Evolutionary conservation across 169 alveolate genomes (phyloP).

Genomic region (Plasmodium vivax): DNA sequence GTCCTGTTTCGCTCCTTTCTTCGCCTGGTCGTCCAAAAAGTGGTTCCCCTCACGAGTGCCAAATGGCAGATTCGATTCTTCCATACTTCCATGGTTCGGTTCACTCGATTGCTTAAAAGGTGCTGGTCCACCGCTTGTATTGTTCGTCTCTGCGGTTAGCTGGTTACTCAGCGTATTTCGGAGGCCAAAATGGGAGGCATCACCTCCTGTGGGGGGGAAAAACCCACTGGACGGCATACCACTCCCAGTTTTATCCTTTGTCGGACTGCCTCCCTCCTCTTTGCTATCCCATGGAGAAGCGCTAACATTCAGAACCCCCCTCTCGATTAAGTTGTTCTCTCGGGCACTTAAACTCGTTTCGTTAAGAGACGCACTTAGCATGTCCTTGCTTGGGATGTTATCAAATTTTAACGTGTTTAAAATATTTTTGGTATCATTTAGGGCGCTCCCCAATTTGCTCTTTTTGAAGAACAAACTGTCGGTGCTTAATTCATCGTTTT

Average conservation of each 20-base stretch:
- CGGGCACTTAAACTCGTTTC: not conserved
- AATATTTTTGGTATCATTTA: conserved; percentile 51
- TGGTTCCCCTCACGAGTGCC: not conserved
- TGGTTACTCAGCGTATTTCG: not conserved
- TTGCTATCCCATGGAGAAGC: not conserved
- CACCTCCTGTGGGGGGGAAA: not conserved
- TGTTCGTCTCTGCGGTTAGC: not conserved
- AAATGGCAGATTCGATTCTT: not conserved
- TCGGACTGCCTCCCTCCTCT: not conserved
- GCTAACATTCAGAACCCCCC: not conserved
- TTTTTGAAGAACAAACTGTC: conserved; percentile 53
- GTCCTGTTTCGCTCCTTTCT: not conserved
- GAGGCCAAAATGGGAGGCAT: not conserved
- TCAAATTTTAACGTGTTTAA: conserved; percentile 36
- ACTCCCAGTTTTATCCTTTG: not conserved
- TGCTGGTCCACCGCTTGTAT: not conserved
- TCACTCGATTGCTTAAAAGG: not conserved
- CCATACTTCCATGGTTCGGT: not conserved
- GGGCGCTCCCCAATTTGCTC: conserved; percentile 35
- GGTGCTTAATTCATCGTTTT: not conserved
- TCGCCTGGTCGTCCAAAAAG: not conserved
- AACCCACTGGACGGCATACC: not conserved
- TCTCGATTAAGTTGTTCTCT: not conserved
- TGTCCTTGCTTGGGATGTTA: conserved; percentile 38
- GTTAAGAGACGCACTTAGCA: conserved; percentile 1